Percentiles rank a stretch among this genome's conserved stretches.
Conservation (phyloP, 257 asterid species). For the Fraxinus cuspidata region DNA sequence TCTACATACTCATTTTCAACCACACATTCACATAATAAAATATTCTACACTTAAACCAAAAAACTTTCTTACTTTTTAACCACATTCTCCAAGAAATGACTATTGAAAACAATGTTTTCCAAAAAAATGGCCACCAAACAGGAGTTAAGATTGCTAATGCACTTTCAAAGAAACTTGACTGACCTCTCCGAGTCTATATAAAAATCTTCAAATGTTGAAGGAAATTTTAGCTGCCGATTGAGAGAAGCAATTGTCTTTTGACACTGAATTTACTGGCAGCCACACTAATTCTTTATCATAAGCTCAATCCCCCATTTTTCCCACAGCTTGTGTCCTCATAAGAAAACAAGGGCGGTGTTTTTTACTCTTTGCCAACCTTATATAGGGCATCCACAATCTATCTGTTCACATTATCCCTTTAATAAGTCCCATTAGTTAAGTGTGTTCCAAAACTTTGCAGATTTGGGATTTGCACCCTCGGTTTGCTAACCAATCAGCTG, state of each 20-base stretch:
- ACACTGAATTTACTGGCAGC: constrained; percentile 47
- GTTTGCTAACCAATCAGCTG: neutral
- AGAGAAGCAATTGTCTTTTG: constrained; percentile 49
- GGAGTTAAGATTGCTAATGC: neutral
- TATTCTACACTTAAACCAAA: too few relatives aligned
- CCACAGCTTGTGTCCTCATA: neutral
- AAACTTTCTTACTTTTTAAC: too few relatives aligned
- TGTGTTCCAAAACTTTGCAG: neutral
- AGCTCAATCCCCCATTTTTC: neutral
- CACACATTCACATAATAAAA: too few relatives aligned
- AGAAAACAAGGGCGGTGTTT: neutral
- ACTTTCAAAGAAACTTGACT: neutral
- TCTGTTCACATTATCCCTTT: neutral
- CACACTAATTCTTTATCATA: constrained; percentile 37
- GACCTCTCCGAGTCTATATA: constrained; percentile 24
- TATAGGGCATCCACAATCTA: neutral
- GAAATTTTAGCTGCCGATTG: constrained; percentile 37
- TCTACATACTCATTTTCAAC: too few relatives aligned
- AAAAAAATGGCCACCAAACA: too few relatives aligned
- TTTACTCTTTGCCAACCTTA: neutral
- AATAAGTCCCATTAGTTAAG: neutral
- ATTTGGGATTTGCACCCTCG: neutral
- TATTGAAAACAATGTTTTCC: too few relatives aligned
- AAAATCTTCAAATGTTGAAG: constrained; percentile 38
- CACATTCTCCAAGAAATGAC: too few relatives aligned